Evolutionary conservation across 2,329 filamentous ascomycete species (phyloP).

Genomic region (Clarireedia sp.): DNA sequence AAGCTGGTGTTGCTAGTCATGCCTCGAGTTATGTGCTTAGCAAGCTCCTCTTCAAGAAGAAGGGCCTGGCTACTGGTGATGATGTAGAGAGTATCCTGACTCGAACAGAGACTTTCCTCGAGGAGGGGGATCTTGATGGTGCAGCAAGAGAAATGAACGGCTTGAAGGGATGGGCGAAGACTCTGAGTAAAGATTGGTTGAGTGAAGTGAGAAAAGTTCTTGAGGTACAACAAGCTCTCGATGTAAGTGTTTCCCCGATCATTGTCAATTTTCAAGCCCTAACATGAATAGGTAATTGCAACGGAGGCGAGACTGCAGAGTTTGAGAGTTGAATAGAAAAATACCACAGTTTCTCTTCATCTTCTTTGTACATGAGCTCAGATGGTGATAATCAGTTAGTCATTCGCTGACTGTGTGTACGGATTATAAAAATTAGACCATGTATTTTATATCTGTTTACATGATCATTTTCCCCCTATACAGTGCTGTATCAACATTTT

Average conservation of each 20-base stretch:
- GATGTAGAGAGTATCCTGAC: constrained; percentile 93
- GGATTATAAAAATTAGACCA: not conserved
- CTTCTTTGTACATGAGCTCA: constrained; percentile 24
- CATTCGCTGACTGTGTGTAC: not conserved
- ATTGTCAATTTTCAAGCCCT: constrained; percentile 6
- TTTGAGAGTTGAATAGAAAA: constrained; percentile 64
- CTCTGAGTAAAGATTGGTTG: constrained; percentile 89
- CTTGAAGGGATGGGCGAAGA: constrained; percentile 89
- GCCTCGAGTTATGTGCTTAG: constrained; percentile 83
- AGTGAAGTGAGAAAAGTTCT: constrained; percentile 83
- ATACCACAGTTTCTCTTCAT: constrained; percentile 6
- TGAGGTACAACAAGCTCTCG: constrained; percentile 91
- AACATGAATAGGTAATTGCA: constrained; percentile 63
- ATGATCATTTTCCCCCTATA: too few relatives aligned
- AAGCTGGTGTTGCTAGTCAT: constrained; percentile 90
- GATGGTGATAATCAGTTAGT: not conserved
- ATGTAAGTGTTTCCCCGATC: constrained; percentile 55
- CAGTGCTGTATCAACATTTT: too few relatives aligned
- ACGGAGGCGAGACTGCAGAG: constrained; percentile 86
- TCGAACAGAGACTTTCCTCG: constrained; percentile 79
- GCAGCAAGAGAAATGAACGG: constrained; percentile 94
- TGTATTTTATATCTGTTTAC: too few relatives aligned
- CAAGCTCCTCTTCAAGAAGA: constrained; percentile 95
- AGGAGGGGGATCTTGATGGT: constrained; percentile 86
- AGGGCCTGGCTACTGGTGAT: constrained; percentile 69